These are phyloP conservation scores for Cyclostephanos invisitatus DNA, from an alignment of 108 stramenopile species.

Conservation along the genomic window DNA sequence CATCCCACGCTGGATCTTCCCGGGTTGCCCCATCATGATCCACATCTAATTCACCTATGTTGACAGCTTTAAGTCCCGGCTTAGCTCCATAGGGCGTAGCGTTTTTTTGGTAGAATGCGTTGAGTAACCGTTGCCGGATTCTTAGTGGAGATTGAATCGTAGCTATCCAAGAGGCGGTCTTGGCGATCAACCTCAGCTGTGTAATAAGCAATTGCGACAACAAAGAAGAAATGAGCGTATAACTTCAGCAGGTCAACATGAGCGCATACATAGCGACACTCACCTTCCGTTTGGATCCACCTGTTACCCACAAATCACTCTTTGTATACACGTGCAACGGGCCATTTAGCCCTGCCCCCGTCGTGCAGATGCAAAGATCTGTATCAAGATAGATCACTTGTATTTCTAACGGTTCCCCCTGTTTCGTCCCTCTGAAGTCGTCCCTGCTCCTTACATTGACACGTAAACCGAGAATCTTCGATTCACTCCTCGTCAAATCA, in stretches of 20 bases:
- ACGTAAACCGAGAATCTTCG: slow-evolving; percentile 27
- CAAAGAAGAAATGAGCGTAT: not conserved
- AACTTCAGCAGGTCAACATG: not conserved
- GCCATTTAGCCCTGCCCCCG: slow-evolving; percentile 38
- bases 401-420: slow-evolving; percentile 43
- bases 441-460: slow-evolving; percentile 19
- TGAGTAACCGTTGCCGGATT: slow-evolving; percentile 38
- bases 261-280: not conserved
- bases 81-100: slow-evolving; percentile 26
- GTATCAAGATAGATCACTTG: slow-evolving; percentile 62
- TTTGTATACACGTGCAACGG: slow-evolving; percentile 65
- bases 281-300: slow-evolving; percentile 47
- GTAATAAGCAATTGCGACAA: not conserved
- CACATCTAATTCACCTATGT: slow-evolving; percentile 49
- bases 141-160: slow-evolving; percentile 41
- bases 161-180: slow-evolving; percentile 34
- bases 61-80: slow-evolving; percentile 35
- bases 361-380: slow-evolving; percentile 61
- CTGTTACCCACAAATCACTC: slow-evolving; percentile 47
- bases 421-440: slow-evolving; percentile 38
- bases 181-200: slow-evolving; percentile 36
- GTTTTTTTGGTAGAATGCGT: slow-evolving; percentile 7
- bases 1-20: slow-evolving; percentile 63
- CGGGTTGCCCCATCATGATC: slow-evolving; percentile 40
- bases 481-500: slow-evolving; percentile 40